phyloP scores from a whole-genome alignment of 2,329 filamentous ascomycete genomes.

The Epicoccum sorghinum region DNA sequence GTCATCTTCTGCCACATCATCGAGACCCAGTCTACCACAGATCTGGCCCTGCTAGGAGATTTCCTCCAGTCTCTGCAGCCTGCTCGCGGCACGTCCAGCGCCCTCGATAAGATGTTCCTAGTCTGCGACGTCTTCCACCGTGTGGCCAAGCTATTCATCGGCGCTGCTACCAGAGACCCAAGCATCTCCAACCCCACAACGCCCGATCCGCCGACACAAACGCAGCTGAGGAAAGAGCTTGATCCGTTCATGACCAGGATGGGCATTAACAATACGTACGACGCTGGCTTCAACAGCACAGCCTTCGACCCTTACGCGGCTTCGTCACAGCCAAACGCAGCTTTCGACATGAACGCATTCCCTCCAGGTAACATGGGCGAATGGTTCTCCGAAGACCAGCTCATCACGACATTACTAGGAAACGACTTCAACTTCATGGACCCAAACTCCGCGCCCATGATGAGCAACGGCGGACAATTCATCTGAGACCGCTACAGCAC shows the following conservation, averaged over 20 bases:
- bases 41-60: constrained; percentile 11
- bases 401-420: constrained; percentile 16
- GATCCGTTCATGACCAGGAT: constrained; percentile 20
- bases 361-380: constrained; percentile 15
- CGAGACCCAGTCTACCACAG: constrained; percentile 33
- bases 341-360: constrained; percentile 9
- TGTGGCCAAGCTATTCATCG: constrained; percentile 16
- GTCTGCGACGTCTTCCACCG: constrained; percentile 17
- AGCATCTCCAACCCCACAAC: constrained; percentile 10
- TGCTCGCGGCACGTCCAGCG: constrained; percentile 11
- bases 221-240: constrained; percentile 16
- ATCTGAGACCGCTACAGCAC: not conserved
- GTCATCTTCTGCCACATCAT: constrained; percentile 45
- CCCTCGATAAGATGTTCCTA: constrained; percentile 18
- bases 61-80: constrained; percentile 14
- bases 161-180: constrained; percentile 5
- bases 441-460: constrained; percentile 8
- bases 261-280: constrained; percentile 9
- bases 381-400: constrained; percentile 19
- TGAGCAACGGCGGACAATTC: constrained; percentile 9
- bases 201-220: constrained; percentile 4
- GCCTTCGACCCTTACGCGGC: not conserved
- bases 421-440: constrained; percentile 19
- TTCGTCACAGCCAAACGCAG: not conserved
- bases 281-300: not conserved